Base-by-base conservation (phyloP, 306 rosid species). In the Citrullus amarus region DNA sequence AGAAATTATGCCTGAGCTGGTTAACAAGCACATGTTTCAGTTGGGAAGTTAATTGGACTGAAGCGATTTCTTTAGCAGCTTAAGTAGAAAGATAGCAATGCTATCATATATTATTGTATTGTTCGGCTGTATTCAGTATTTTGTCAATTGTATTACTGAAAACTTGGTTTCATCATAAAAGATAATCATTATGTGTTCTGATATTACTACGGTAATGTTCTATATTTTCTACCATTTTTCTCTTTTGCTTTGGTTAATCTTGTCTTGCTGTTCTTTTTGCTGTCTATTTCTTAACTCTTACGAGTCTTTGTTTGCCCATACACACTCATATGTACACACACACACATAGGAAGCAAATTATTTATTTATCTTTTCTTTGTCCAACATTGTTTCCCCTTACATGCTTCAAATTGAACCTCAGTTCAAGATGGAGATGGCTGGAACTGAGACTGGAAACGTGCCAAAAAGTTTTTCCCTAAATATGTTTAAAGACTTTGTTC, bases 361-460 rank as follows among this genome's bases (percentile, higher is more conserved):
- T 25, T 25, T 53, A 12, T 65, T 71, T 58, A n/a, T 56, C 43
- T 2, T 28, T 38, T 46, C 4, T 15, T 59, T 11, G 34, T 67
- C 57, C 3, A 20, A 48, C 39, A 28, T 12, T 20, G 20, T 65
- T n/a, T 30, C 78, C 71, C 79, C 75, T 88, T 55, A 65, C 79
- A 43, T 39, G 20, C 28, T 59, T 79, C 32, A 50, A 81, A 79
- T 79, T 82, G 55, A 54, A 77, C 17, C 51, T 39, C 97, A 95
- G 99, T 95, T 92, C 82, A 90, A 89, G 22, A 95, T 95, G 99
- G 99, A 95, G 89, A 90, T 91, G 90, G 87, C 93, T 36, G 86
- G 86, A 67, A 75, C 89, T 2, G 99, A 86, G 56, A 53, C 88
- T 48, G 93, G 85, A 25, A 88, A 85, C 78, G 81, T 86, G 83